Conservation (phyloP, 2,329 filamentous ascomycete species). For the Phaeomoniella chlamydospora region DNA sequence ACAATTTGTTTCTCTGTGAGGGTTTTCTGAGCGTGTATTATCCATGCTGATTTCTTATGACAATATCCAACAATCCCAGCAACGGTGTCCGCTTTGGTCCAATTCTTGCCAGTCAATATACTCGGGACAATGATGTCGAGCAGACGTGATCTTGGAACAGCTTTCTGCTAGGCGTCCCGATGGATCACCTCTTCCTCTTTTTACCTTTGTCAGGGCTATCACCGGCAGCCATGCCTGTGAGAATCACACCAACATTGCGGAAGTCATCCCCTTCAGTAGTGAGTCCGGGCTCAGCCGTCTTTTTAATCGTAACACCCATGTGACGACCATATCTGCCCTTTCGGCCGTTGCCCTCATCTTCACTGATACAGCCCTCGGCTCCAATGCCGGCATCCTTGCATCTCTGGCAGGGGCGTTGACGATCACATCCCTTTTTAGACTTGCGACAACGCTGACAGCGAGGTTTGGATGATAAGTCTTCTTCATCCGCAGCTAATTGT, state of each 20-base stretch:
- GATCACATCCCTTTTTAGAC: constrained; percentile 98
- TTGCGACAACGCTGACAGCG: constrained; percentile 97
- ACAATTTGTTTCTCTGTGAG: too few species aligned
- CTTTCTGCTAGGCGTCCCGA: too few species aligned
- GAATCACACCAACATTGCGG: constrained; percentile 14
- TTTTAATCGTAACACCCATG: constrained; percentile 55
- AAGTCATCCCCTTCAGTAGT: constrained; percentile 43
- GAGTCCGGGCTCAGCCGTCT: constrained; percentile 23
- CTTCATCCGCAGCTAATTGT: constrained; percentile 55
- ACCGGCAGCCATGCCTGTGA: constrained; percentile 15
- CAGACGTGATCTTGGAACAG: too few species aligned
- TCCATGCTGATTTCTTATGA: background rate
- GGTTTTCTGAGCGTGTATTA: too few species aligned
- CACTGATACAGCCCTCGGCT: constrained; percentile 86
- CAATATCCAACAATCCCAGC: constrained; percentile 1
- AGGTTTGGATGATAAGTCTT: constrained; percentile 87
- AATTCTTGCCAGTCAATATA: constrained; percentile 1
- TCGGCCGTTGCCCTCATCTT: constrained; percentile 93
- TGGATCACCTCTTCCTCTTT: constrained; percentile 55
- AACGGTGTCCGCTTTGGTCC: constrained; percentile 6
- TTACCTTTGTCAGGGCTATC: constrained; percentile 44
- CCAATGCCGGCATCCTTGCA: constrained; percentile 94
- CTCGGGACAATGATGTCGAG: too few species aligned
- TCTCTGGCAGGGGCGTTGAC: constrained; percentile 83
- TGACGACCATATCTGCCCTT: constrained; percentile 77